These are phyloP conservation scores for Copromyces sp. DNA, from an alignment of 495 filamentous ascomycete genomes.

Conservation along the genomic window DNA sequence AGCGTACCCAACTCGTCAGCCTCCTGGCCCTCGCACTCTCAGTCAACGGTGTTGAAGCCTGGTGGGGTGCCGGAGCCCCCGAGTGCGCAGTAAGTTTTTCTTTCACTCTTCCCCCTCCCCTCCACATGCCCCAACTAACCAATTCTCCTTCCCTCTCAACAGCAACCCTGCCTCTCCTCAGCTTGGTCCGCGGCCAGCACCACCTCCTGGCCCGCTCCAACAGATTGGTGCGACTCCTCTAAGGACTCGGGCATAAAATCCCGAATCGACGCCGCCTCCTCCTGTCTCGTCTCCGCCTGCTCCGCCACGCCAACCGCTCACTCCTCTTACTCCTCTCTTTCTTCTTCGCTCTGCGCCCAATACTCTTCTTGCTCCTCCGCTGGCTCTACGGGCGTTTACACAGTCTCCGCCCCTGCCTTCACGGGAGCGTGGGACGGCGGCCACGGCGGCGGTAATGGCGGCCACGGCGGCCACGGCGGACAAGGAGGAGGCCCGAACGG, in stretches of 20 bases:
- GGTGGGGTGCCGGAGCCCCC: constrained; percentile 34
- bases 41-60: constrained; percentile 8
- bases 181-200: constrained; percentile 21
- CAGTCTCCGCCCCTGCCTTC: constrained; percentile 29
- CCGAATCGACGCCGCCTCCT: constrained; percentile 13
- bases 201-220: constrained; percentile 32
- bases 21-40: constrained; percentile 9
- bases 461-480: constrained; percentile 2
- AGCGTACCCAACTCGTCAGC: background rate
- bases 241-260: background rate
- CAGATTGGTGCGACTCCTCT: constrained; percentile 31
- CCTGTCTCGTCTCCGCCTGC: constrained; percentile 31
- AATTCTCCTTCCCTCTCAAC: background rate
- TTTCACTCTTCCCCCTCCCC: background rate
- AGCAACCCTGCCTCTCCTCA: constrained; percentile 37
- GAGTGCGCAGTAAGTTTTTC: constrained; percentile 32
- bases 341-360: constrained; percentile 28
- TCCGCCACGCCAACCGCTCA: constrained; percentile 28
- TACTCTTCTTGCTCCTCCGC: constrained; percentile 29
- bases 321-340: constrained; percentile 30
- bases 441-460: constrained; percentile 9
- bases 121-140: background rate
- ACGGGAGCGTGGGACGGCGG: constrained; percentile 29
- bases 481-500: constrained; percentile 1
- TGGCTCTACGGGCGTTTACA: constrained; percentile 32